These are phyloP conservation scores for Anthostomella pinea DNA, from an alignment of 2,329 filamentous ascomycete genomes.

Conservation along the genomic window DNA sequence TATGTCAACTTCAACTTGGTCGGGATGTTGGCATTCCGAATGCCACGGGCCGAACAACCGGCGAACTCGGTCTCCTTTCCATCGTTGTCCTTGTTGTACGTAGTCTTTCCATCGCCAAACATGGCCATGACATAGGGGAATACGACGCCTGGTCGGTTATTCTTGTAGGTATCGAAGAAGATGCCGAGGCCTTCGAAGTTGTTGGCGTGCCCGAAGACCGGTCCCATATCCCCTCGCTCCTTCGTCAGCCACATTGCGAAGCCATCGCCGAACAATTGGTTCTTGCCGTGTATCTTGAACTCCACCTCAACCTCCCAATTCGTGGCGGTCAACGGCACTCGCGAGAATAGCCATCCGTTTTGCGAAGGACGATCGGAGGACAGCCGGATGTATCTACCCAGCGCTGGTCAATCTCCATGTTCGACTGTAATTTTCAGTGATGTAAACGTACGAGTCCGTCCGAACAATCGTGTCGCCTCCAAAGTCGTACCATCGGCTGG, in stretches of 20 bases:
- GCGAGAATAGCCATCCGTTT: conserved; percentile 88
- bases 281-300: conserved; percentile 87
- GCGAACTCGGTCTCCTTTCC: conserved; percentile 91
- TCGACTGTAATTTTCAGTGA: conserved; percentile 1
- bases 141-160: conserved; percentile 90
- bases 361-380: conserved; percentile 89
- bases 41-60: conserved; percentile 89
- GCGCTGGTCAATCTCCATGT: conserved; percentile 22
- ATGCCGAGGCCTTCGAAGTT: conserved; percentile 91
- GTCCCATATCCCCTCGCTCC: conserved; percentile 74
- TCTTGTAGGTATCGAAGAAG: conserved; percentile 99
- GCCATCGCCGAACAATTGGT: conserved; percentile 90
- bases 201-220: conserved; percentile 85
- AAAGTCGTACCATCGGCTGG: conserved; percentile 98
- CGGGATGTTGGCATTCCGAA: conserved; percentile 74
- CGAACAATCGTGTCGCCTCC: conserved; percentile 88
- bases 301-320: conserved; percentile 99
- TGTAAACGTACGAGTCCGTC: conserved; percentile 59
- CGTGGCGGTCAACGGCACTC: conserved; percentile 90
- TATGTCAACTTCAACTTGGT: conserved; percentile 90
- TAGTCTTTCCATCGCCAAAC: conserved; percentile 85
- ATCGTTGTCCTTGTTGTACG: conserved; percentile 91
- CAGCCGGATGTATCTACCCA: conserved; percentile 78
- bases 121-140: conserved; percentile 99
- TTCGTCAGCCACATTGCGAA: conserved; percentile 98